Percentiles rank a stretch among this genome's conserved stretches.
Conservation (phyloP, 148 eudicot species). For the Diospyros kaki region DNA sequence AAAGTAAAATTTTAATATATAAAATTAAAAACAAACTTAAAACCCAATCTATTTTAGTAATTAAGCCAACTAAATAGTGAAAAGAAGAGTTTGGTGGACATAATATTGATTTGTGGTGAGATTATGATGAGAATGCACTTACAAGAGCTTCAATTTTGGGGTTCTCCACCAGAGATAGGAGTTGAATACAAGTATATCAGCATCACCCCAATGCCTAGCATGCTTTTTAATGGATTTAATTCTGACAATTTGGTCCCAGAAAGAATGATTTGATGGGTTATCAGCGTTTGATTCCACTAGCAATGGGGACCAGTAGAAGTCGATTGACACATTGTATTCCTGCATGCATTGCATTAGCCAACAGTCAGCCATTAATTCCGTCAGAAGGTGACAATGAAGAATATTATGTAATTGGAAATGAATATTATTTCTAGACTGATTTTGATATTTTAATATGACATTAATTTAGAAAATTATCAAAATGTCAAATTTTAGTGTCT, state of each 20-base stretch:
- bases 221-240: background rate
- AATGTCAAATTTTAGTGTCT: too few relatives aligned
- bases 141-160: background rate
- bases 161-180: background rate
- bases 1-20: too few relatives aligned
- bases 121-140: background rate
- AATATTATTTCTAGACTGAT: too few relatives aligned
- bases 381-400: too few relatives aligned
- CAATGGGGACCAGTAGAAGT: constrained; percentile 9
- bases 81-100: too few relatives aligned
- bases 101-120: too few relatives aligned
- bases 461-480: too few relatives aligned
- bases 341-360: background rate
- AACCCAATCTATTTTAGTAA: too few relatives aligned
- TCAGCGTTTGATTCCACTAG: constrained; percentile 1
- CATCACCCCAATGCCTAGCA: constrained; percentile 1
- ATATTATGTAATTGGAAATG: too few relatives aligned
- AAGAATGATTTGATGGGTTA: background rate
- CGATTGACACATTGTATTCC: constrained; percentile 6
- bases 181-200: constrained; percentile 1
- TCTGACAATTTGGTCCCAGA: background rate
- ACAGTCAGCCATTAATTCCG: background rate
- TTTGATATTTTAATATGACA: too few relatives aligned
- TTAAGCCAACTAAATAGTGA: too few relatives aligned
- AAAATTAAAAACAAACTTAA: too few relatives aligned